Evolutionary conservation across 306 rosid genomes (phyloP).

Genomic region (Urtica urens): DNA sequence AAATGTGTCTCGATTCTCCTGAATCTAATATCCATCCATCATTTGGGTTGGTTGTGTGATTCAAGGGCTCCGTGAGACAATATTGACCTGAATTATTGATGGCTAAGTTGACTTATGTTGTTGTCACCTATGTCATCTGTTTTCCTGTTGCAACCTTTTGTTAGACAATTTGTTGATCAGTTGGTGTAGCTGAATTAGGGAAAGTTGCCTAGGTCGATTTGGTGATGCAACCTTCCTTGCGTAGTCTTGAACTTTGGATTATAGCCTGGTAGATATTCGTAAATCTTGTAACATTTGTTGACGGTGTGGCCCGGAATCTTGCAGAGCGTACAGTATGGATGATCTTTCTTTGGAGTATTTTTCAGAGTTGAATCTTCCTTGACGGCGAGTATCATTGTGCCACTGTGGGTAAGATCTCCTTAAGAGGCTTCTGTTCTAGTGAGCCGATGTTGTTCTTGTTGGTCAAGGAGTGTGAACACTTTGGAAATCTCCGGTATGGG

Average conservation of each 20-base stretch:
- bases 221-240: too few species aligned
- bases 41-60: too few species aligned
- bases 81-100: too few species aligned
- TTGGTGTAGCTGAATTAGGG: too few species aligned
- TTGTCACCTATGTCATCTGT: too few species aligned
- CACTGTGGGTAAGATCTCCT: background rate
- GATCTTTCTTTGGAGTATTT: background rate
- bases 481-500: background rate
- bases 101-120: background rate
- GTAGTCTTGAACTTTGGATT: background rate
- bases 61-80: background rate
- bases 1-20: background rate
- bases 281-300: too few species aligned
- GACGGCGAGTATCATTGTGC: background rate
- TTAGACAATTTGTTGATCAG: too few species aligned
- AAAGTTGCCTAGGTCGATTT: too few species aligned
- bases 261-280: background rate
- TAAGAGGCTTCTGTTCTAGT: background rate
- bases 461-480: background rate
- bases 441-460: background rate
- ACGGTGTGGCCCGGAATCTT: too few species aligned
- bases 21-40: background rate
- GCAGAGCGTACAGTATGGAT: background rate
- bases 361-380: background rate
- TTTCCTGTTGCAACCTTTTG: too few species aligned